Evolutionary conservation across 2,329 filamentous ascomycete genomes (phyloP).

Genomic region (Hawksworthiomyces lignivorus): DNA sequence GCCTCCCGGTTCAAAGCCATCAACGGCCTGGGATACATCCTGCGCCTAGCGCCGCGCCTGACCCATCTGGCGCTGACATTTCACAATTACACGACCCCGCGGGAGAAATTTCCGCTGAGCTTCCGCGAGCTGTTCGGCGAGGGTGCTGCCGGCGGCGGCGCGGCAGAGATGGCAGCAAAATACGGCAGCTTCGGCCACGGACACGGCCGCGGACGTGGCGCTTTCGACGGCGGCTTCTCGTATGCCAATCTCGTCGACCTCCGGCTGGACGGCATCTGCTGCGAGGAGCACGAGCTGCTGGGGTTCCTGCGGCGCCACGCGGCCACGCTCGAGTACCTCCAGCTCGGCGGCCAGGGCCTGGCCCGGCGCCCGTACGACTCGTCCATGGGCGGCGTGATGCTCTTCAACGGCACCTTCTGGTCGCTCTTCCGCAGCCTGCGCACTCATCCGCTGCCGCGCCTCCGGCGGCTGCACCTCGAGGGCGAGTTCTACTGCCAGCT

Average conservation of each 20-base stretch:
- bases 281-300: conserved; percentile 35
- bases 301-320: conserved; percentile 34
- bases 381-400: conserved; percentile 35
- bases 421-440: conserved; percentile 34
- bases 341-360: conserved; percentile 37
- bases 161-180: too few relatives aligned
- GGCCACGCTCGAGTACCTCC: conserved; percentile 30
- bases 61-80: conserved; percentile 33
- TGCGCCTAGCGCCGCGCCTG: conserved; percentile 30
- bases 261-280: conserved; percentile 34
- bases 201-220: neutral
- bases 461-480: conserved; percentile 36
- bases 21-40: conserved; percentile 34
- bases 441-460: conserved; percentile 24
- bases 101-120: conserved; percentile 32
- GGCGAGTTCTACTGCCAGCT: conserved; percentile 36
- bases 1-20: conserved; percentile 30
- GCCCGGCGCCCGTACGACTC: conserved; percentile 19
- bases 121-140: conserved; percentile 27
- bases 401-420: conserved; percentile 36
- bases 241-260: conserved; percentile 33
- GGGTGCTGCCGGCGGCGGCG: neutral
- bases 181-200: too few relatives aligned
- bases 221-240: neutral
- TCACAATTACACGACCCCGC: conserved; percentile 30